Conservation (phyloP, 2,329 filamentous ascomycete genomes). For the Sclerotinia minor region DNA sequence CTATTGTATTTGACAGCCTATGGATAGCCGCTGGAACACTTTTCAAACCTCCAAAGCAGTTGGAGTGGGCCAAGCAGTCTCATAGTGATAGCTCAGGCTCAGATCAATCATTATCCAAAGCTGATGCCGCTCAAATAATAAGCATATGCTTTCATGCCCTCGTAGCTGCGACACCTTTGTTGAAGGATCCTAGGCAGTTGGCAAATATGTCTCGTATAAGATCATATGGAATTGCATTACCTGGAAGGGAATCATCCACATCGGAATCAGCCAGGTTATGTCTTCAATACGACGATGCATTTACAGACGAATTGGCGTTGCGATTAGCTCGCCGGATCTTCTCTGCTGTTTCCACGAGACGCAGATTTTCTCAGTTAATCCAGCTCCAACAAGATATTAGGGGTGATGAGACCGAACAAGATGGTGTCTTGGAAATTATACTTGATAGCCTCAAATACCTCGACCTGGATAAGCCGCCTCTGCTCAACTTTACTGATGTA, state of each 20-base stretch:
- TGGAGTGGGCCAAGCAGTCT: constrained; percentile 37
- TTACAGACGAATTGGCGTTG: constrained; percentile 60
- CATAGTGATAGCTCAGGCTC: constrained; percentile 14
- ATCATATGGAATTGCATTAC: constrained; percentile 46
- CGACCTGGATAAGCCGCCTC: constrained; percentile 36
- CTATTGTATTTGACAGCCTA: constrained; percentile 61
- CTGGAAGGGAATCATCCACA: constrained; percentile 49
- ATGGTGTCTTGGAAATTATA: constrained; percentile 35
- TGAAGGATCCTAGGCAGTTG: constrained; percentile 43
- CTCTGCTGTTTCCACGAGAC: constrained; percentile 50
- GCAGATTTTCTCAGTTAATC: constrained; percentile 38
- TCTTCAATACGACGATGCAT: constrained; percentile 62
- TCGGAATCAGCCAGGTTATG: constrained; percentile 53
- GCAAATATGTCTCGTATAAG: constrained; percentile 62
- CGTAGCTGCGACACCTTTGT: constrained; percentile 55
- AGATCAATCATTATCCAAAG: constrained; percentile 32
- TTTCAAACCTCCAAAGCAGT: constrained; percentile 52
- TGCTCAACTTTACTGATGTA: constrained; percentile 51
- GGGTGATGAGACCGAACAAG: constrained; percentile 30
- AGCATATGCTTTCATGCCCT: constrained; percentile 64
- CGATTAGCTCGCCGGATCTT: constrained; percentile 60
- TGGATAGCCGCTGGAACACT: constrained; percentile 62
- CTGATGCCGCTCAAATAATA: constrained; percentile 39
- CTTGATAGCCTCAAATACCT: constrained; percentile 48
- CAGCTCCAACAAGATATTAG: constrained; percentile 36